Evolutionary conservation across 2,329 filamentous ascomycete genomes (phyloP), one percentile per base, ranked within the genome.

Genomic region (Nemania sp.): DNA sequence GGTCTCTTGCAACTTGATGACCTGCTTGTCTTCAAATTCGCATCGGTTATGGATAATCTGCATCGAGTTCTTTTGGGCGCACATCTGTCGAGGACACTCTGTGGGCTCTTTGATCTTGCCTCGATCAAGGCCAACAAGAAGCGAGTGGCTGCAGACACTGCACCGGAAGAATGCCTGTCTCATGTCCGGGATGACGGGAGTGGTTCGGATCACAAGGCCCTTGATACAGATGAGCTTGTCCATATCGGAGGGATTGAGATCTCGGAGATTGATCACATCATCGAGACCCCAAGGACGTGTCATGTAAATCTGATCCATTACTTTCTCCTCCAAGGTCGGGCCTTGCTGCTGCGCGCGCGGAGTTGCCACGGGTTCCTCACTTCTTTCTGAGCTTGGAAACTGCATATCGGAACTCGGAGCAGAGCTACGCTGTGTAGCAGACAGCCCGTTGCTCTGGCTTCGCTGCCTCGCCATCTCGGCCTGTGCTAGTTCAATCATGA

Each of bases 81-180:
- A 99, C 50, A 89, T 83, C 20, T 83, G 79, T 49, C 94, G 88
- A 19, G 92, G 91, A 69, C 94, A 99, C 64, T 87, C 82, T 0
- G 91, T 97, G 2, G 94, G 94, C 72, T 99, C 94, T 19, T 90
- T 87, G 66, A 99, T 99, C 76, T 93, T 94, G 71, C 95, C 94
- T 66, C 94, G 88, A 69, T 99, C 94, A 66, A 99, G 88, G 52
- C 91, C 89, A 49, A 97, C 91, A 59, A 89, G 90, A 57, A 96
- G 84, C 3, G 90, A 93, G 73, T 97, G 91, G 66, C 91, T 91
- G 74, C 94, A 99, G 22, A 93, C 84, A 54, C 91, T 90, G 75
- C 94, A 99, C 60, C 90, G 89, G 83, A 99, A 99, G 75, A 96
- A 97, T 0, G 94, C 94, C 69, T 96, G 90, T 75, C 95, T 97